phyloP scores from a whole-genome alignment of 2,329 filamentous ascomycete genomes.

The Pseudonectria foliicola region DNA sequence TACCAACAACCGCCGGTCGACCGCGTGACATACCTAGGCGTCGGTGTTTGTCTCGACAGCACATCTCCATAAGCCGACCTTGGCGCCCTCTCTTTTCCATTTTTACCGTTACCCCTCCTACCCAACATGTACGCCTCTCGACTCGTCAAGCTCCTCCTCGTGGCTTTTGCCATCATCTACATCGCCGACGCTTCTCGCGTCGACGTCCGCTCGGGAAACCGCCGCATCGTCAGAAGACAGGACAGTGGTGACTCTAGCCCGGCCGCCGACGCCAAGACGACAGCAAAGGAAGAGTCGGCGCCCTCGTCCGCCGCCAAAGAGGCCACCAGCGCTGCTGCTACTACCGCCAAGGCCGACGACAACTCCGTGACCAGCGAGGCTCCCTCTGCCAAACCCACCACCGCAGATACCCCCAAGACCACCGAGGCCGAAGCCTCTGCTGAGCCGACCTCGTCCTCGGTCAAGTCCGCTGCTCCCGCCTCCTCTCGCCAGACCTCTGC shows the following conservation, averaged over 20 bases:
- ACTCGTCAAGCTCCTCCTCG: conserved; percentile 39
- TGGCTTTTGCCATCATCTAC: conserved; percentile 40
- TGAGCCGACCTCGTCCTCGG: conserved; percentile 9
- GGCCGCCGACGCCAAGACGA: conserved; percentile 2
- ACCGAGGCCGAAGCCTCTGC: conserved; percentile 1
- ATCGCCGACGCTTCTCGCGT: conserved; percentile 37
- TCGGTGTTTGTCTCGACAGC: no score
- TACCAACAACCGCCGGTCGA: no score
- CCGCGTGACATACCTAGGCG: no score
- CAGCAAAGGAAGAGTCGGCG: conserved; percentile 2
- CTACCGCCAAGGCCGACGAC: conserved; percentile 6
- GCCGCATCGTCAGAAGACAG: conserved; percentile 15
- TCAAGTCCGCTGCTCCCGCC: background rate
- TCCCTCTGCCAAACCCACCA: conserved; percentile 1
- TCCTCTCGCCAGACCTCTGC: conserved; percentile 9
- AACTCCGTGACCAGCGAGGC: conserved; percentile 8
- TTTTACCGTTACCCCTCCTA: background rate
- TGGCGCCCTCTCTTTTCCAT: no score
- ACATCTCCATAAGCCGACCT: no score
- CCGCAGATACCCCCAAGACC: background rate
- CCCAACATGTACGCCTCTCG: conserved; percentile 40
- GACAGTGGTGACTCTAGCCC: conserved; percentile 8
- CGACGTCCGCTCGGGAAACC: conserved; percentile 16
- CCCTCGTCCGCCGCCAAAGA: conserved; percentile 4
- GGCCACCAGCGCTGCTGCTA: conserved; percentile 11